Base-by-base conservation (phyloP, 345 rosid species). In the Eucalyptus dawsonii region DNA sequence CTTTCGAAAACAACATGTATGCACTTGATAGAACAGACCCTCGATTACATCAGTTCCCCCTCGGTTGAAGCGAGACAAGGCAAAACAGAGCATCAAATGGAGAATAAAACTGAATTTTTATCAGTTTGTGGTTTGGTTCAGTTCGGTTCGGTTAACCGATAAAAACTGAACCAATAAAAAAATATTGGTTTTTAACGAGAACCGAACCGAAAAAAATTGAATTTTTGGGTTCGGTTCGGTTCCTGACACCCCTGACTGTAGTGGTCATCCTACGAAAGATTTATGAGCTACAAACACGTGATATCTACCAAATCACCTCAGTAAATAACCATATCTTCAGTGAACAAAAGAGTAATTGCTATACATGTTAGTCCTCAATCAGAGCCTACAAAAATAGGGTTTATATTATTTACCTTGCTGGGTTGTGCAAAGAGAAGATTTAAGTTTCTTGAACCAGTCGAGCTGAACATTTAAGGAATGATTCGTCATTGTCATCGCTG, bases 361-460 rank as follows among this genome's bases (percentile, higher is more conserved):
- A n/a, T 65, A n/a, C 34, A 65, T 65, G 19, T 65, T n/a, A 8
- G 72, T 65, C 76, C 40, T 65, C 76, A 8, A n/a, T 14, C 11
- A 9, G 10, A 65, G 76, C 21, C 9, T 65, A 65, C 40, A 65
- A n/a, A 14, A 14, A n/a, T 65, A 14, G 76, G 11, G 37, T 65
- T 65, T 65, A 4, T 65, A 72, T 31, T 65, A 72, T 31, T 45
- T 81, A 96, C 98, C 95, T 91, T 91, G 90, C 76, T 88, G 92
- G 11, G 88, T 88, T 44, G 90, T 67, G 87, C 97, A 95, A 88
- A 95, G 90, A 67, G 94, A 93, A 62, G 94, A 88, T 90, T 95
- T 96, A 29, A 93, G 58, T 87, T 94, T 91, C 93, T 91, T 94
- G 94, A 96, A 96, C 96, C 97, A 95, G 53, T 90, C 91, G 65